Percentiles rank a stretch among this genome's conserved stretches.
Conservation (phyloP, 495 filamentous ascomycete genomes). For the Daldinia childiae region DNA sequence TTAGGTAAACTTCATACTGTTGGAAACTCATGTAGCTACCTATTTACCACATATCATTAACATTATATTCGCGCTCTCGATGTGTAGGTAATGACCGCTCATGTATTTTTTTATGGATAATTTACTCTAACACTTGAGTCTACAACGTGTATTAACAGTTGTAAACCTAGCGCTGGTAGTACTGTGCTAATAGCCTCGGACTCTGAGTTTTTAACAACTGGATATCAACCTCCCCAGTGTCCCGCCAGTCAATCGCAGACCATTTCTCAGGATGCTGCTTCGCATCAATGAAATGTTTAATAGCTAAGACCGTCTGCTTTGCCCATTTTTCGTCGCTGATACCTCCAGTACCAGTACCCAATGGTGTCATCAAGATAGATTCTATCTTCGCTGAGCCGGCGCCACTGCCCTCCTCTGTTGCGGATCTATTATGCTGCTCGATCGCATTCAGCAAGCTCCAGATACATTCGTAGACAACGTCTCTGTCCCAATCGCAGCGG, state of each 20-base stretch:
- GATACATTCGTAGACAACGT: constrained; percentile 7
- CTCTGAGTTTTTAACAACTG: background rate
- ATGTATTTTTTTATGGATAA: too few relatives aligned
- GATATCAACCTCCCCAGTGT: background rate
- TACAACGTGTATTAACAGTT: background rate
- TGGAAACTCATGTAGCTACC: too few relatives aligned
- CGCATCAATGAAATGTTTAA: constrained; percentile 4
- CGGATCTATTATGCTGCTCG: background rate
- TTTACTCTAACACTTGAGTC: background rate
- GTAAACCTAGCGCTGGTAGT: background rate
- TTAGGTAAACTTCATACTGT: too few relatives aligned
- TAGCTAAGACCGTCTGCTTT: background rate
- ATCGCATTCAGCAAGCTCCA: constrained; percentile 6
- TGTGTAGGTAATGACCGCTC: too few relatives aligned
- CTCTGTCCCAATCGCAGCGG: constrained; percentile 2
- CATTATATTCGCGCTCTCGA: too few relatives aligned
- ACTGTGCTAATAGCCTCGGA: background rate
- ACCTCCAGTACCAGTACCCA: background rate
- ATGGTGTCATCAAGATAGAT: constrained; percentile 7
- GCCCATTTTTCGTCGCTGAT: constrained; percentile 9
- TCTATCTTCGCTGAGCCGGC: background rate
- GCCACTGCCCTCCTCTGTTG: background rate
- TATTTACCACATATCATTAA: too few relatives aligned
- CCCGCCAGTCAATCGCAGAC: background rate
- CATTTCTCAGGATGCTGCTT: constrained; percentile 2